phyloP scores from a whole-genome alignment of 1,284 basidiomycete genomes.

The Earliella scabrosa region DNA sequence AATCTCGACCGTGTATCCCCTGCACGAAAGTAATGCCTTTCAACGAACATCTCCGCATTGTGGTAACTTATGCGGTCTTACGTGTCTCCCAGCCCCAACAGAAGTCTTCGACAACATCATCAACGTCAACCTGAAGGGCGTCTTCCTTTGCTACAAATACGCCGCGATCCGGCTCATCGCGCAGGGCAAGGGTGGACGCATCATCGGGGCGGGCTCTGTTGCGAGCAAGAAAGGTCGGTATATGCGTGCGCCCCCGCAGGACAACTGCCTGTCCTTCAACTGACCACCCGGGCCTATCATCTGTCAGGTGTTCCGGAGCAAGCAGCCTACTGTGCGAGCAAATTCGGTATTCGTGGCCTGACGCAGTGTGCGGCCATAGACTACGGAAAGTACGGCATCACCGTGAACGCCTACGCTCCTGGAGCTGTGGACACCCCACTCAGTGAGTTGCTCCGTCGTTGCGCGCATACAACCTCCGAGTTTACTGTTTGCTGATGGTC shows the following conservation, averaged over 20 bases:
- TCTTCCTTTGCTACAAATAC: slow-evolving; percentile 38
- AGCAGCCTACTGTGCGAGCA: slow-evolving; percentile 25
- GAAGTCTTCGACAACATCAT: slow-evolving; percentile 14
- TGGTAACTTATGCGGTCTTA: no score
- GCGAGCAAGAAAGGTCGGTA: slow-evolving; percentile 25
- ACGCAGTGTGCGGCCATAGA: slow-evolving; percentile 29
- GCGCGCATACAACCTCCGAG: background rate
- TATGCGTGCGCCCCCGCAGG: no score
- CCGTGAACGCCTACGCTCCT: slow-evolving; percentile 29
- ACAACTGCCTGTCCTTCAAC: no score
- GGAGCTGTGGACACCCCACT: slow-evolving; percentile 26
- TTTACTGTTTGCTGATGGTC: no score
- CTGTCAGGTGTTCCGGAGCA: slow-evolving; percentile 17
- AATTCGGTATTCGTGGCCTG: slow-evolving; percentile 29
- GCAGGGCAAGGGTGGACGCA: slow-evolving; percentile 38
- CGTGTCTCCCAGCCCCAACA: slow-evolving; percentile 16
- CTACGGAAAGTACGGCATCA: slow-evolving; percentile 28
- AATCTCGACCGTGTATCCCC: slow-evolving; percentile 13
- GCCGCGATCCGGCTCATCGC: slow-evolving; percentile 37
- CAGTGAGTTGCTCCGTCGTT: slow-evolving; percentile 11
- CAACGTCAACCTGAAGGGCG: slow-evolving; percentile 36
- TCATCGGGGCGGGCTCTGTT: slow-evolving; percentile 32
- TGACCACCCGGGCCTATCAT: no score
- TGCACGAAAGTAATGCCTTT: slow-evolving; percentile 21
- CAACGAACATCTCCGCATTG: no score